phyloP scores from a whole-genome alignment of 129 eudicot genomes.

The Dittrichia graveolens region DNA sequence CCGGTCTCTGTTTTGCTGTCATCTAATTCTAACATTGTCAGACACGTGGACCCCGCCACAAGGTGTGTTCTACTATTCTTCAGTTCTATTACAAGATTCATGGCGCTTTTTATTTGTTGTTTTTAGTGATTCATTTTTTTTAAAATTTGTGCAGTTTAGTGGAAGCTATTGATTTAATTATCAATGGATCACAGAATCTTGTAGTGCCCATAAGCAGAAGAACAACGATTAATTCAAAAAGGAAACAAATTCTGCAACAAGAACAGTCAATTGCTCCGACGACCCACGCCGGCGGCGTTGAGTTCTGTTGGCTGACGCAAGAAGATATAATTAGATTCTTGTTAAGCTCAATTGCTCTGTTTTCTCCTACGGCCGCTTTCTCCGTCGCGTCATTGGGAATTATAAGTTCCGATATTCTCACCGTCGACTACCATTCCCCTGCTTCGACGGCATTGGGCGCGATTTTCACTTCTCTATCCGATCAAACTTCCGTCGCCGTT shows the following conservation, averaged over 20 bases:
- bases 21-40: constrained; percentile 31
- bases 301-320: constrained; percentile 85
- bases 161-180: constrained; percentile 76
- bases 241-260: constrained; percentile 32
- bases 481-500: constrained; percentile 78
- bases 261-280: constrained; percentile 38
- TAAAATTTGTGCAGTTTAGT: constrained; percentile 53
- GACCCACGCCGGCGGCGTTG: constrained; percentile 47
- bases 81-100: not conserved
- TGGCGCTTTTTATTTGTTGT: not conserved
- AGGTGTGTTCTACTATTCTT: constrained; percentile 41
- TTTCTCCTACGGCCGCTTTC: constrained; percentile 57
- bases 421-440: constrained; percentile 56
- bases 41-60: constrained; percentile 75
- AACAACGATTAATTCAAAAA: constrained; percentile 27
- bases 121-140: not conserved
- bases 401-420: constrained; percentile 42
- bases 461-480: constrained; percentile 37
- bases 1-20: constrained; percentile 72
- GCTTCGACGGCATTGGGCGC: constrained; percentile 52
- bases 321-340: constrained; percentile 77
- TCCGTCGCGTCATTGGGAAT: constrained; percentile 61
- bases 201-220: constrained; percentile 69
- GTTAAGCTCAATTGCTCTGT: constrained; percentile 65
- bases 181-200: constrained; percentile 75